phyloP scores from a whole-genome alignment of 139 green algal species.

The Pleodorina starrii region DNA sequence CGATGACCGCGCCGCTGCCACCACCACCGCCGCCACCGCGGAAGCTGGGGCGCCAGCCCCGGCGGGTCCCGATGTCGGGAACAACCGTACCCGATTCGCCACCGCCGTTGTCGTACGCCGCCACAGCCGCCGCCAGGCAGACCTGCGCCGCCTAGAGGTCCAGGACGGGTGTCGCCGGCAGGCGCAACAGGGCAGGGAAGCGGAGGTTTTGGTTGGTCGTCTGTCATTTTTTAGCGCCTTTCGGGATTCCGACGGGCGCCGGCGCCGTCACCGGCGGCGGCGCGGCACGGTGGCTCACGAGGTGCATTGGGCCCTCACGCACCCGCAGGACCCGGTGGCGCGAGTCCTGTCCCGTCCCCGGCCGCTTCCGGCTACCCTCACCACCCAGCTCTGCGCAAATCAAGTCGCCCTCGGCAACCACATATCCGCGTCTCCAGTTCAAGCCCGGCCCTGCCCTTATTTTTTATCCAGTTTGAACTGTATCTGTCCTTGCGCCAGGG shows the following conservation, averaged over 20 bases:
- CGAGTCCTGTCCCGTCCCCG: too few relatives aligned
- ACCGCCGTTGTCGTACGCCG: slow-evolving; percentile 2
- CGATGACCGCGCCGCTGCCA: neutral
- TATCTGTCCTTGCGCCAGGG: neutral
- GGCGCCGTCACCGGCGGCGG: neutral
- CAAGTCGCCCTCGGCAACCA: neutral
- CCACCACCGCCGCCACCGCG: neutral
- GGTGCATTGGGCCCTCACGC: neutral
- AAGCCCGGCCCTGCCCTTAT: neutral
- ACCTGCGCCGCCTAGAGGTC: slow-evolving; percentile 5
- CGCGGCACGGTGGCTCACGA: neutral
- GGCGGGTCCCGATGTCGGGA: neutral
- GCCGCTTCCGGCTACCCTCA: too few relatives aligned
- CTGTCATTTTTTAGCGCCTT: neutral
- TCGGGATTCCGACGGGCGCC: neutral
- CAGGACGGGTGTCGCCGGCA: too few relatives aligned
- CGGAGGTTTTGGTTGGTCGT: too few relatives aligned
- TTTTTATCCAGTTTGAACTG: too few relatives aligned
- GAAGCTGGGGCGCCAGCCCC: neutral
- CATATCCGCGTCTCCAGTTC: neutral
- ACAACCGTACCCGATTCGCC: neutral
- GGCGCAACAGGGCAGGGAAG: too few relatives aligned
- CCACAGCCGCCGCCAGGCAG: slow-evolving; percentile 34
- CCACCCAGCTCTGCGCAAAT: too few relatives aligned
- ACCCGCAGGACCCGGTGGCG: neutral